A percentile compares a stretch with the other conserved stretches of the same genome.
These are phyloP conservation scores for Colletotrichum brevisporum DNA, from an alignment of 2,329 filamentous ascomycete species.

Conservation along the genomic window DNA sequence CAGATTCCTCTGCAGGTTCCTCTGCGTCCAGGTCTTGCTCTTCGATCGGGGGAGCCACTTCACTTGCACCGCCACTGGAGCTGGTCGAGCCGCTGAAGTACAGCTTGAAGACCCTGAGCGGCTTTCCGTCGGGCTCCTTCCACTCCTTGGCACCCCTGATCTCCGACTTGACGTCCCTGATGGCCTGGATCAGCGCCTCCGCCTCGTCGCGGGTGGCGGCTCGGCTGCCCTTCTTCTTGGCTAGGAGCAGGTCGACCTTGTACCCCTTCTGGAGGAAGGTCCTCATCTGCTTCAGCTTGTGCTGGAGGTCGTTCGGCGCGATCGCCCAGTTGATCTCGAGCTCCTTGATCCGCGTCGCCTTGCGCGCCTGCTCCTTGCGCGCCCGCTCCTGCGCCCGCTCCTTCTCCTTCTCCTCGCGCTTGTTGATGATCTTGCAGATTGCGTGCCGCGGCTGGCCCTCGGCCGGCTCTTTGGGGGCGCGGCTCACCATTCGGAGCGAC, in stretches of 20 bases:
- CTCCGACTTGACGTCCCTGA: constrained; percentile 52
- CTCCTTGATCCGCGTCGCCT: constrained; percentile 72
- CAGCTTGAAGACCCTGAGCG: constrained; percentile 60
- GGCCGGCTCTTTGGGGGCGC: constrained; percentile 43
- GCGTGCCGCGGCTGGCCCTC: constrained; percentile 56
- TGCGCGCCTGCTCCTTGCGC: constrained; percentile 56
- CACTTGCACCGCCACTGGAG: neutral
- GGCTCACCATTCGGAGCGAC: constrained; percentile 57
- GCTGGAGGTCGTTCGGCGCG: constrained; percentile 79
- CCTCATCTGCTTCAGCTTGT: constrained; percentile 76
- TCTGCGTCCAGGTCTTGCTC: neutral
- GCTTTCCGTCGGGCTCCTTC: constrained; percentile 60
- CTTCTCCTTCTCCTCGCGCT: constrained; percentile 62
- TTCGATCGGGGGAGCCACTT: no score
- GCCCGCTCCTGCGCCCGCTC: constrained; percentile 60
- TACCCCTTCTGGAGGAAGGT: constrained; percentile 81
- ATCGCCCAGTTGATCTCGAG: constrained; percentile 95
- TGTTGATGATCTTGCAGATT: constrained; percentile 80
- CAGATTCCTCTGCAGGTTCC: neutral
- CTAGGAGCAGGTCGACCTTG: constrained; percentile 81
- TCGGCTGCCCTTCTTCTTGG: constrained; percentile 73
- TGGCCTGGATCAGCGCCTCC: constrained; percentile 64
- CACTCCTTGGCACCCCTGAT: constrained; percentile 58
- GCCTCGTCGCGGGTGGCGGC: constrained; percentile 74
- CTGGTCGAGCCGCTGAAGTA: constrained; percentile 53